Base-by-base conservation (phyloP, 2,329 filamentous ascomycete species). In the Herpotrichia juniperi region DNA sequence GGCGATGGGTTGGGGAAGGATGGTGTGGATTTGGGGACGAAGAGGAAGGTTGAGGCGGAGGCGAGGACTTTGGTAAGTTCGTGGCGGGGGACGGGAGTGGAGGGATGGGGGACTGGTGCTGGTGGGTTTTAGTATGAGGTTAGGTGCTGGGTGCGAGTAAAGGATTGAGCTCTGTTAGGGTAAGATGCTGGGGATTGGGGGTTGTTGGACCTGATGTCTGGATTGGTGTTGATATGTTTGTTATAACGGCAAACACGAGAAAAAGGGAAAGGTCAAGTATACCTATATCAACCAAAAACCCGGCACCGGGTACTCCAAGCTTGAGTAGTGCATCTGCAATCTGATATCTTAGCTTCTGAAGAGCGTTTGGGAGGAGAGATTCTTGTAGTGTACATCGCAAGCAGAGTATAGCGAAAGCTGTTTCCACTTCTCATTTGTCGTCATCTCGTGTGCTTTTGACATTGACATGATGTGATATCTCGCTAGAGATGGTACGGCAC, bases 291-390 rank as follows among this genome's bases (percentile, higher is more conserved):
- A 85, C 77, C 31, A 92, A 74, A 66, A 86, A 87, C 48, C 89
- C 89, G 22, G 86, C 87, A 42, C 83, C 81, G 10, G 86, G 80
- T 8, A 87, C 81, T 53, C 87, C 82, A 42, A 92, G 79, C 64
- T 87, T 89, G 49, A 90, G 79, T 1, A 92, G 80, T 5, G 87
- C 88, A 69, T 92, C 89, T 10, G 88, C 89, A 54, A 91, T 78
- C 79, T 90, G 50, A 2, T 42, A 31, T 19, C 39, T 42, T 22
- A 42, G 6, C 22, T 11, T 11, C 10, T 39, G 9, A 11, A 26
- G 12, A 8, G 22, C 22, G 11, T 30, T 25, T 17, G n/a, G 35
- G 42, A 25, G 39, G 4, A 7, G 9, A n/a, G 46, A 22, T 49
- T 2, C 12, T 12, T 9, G 21, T 2, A 26, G 53, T 66, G 42